phyloP scores from a whole-genome alignment of 2,329 filamentous ascomycete species.

The Penicillium sp. region DNA sequence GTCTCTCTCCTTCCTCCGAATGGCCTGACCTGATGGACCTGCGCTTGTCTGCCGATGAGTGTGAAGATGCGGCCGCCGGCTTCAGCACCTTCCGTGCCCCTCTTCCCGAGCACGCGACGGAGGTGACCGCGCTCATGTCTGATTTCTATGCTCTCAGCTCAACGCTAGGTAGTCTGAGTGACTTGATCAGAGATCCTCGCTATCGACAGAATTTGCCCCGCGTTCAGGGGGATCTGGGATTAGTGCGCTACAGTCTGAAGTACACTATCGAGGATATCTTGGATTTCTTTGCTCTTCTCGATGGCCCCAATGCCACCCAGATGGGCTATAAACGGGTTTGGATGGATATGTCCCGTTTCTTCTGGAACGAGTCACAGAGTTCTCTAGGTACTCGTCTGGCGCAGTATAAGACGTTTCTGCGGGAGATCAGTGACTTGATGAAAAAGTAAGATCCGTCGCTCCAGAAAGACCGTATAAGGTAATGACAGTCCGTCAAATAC shows the following conservation, averaged over 20 bases:
- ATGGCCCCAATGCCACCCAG: conserved; percentile 24
- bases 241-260: conserved; percentile 48
- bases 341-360: conserved; percentile 46
- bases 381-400: conserved; percentile 47
- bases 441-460: conserved; percentile 40
- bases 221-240: conserved; percentile 47
- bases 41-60: conserved; percentile 44
- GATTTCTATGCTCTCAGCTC: conserved; percentile 54
- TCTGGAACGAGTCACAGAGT: conserved; percentile 46
- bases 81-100: conserved; percentile 49
- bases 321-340: conserved; percentile 48
- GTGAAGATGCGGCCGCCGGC: conserved; percentile 51
- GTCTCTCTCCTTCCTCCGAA: conserved; percentile 6
- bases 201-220: conserved; percentile 37
- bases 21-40: conserved; percentile 38
- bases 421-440: conserved; percentile 43
- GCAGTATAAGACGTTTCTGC: conserved; percentile 49
- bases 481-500: conserved; percentile 4
- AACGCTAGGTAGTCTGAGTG: conserved; percentile 47
- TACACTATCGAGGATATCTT: conserved; percentile 51
- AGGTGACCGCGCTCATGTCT: conserved; percentile 52
- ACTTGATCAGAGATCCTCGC: conserved; percentile 38
- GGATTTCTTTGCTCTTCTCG: conserved; percentile 43
- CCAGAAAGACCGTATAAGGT: conserved; percentile 8
- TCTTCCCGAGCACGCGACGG: conserved; percentile 49